phyloP scores from a whole-genome alignment of 192 early-diverging fungal genomes.

The Coemansia pectinata region DNA sequence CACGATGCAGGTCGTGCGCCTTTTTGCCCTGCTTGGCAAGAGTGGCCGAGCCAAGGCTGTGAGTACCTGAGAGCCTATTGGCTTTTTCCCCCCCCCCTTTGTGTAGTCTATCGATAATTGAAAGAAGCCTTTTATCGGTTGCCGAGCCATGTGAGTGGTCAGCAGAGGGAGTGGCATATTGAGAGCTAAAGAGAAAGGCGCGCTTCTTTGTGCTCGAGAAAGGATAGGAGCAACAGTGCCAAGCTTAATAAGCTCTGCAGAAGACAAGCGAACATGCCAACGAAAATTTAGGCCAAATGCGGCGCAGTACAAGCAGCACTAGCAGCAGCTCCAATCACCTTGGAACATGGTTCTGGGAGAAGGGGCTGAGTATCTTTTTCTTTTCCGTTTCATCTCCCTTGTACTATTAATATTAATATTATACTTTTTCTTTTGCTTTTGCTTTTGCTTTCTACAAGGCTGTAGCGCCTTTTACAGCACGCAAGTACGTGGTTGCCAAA shows the following conservation, averaged over 20 bases:
- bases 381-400: background rate
- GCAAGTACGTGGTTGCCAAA: background rate
- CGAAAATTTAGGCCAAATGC: background rate
- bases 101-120: background rate
- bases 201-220: background rate
- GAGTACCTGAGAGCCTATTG: background rate
- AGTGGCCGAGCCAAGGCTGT: constrained; percentile 3
- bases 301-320: constrained; percentile 3
- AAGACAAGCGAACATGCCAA: background rate
- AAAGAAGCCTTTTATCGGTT: background rate
- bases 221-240: background rate
- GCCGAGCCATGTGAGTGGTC: background rate
- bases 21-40: constrained; percentile 32
- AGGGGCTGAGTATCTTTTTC: background rate
- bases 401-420: background rate
- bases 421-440: background rate
- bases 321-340: background rate
- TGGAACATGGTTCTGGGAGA: background rate
- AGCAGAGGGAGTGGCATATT: background rate
- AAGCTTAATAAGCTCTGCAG: background rate
- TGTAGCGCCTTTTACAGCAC: background rate
- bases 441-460: background rate
- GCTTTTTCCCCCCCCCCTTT: no score
- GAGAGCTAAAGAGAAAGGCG: background rate
- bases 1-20: constrained; percentile 48